phyloP scores from a whole-genome alignment of 805 yeast species.

The Kodamaea leandrae region DNA sequence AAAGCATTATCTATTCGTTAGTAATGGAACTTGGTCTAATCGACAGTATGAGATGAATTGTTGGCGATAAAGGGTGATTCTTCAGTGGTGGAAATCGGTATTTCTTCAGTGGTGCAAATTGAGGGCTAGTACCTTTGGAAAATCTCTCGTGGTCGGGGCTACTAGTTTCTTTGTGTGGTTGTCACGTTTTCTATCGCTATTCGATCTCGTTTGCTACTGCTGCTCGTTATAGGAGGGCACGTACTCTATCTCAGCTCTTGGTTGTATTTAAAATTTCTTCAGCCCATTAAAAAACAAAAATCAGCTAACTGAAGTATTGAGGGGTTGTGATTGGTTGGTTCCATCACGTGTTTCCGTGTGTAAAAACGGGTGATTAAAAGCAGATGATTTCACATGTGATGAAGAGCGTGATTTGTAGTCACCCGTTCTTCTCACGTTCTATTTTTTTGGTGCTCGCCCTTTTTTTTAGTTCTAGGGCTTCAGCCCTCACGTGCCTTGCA shows the following conservation, averaged over 20 bases:
- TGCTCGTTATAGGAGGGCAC: neutral
- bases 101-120: too few species aligned
- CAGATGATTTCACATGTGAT: neutral
- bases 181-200: too few species aligned
- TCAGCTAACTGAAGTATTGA: constrained; percentile 9
- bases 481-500: constrained; percentile 4
- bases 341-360: neutral
- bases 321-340: constrained; percentile 8
- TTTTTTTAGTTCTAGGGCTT: constrained; percentile 1
- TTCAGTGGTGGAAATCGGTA: too few species aligned
- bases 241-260: constrained; percentile 2
- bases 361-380: neutral
- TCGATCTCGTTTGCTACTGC: neutral
- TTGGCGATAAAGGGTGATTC: too few species aligned
- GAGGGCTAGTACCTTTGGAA: too few species aligned
- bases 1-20: constrained; percentile 25
- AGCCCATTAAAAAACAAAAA: constrained; percentile 5
- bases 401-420: neutral
- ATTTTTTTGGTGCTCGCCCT: too few species aligned
- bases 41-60: neutral
- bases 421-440: too few species aligned
- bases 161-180: neutral
- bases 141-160: too few species aligned
- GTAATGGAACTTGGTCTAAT: too few species aligned
- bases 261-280: constrained; percentile 8